Evolutionary conservation across 164 flowering plant species (phyloP), one percentile per base, ranked within the genome.

Genomic region (Nelumbo lutea): DNA sequence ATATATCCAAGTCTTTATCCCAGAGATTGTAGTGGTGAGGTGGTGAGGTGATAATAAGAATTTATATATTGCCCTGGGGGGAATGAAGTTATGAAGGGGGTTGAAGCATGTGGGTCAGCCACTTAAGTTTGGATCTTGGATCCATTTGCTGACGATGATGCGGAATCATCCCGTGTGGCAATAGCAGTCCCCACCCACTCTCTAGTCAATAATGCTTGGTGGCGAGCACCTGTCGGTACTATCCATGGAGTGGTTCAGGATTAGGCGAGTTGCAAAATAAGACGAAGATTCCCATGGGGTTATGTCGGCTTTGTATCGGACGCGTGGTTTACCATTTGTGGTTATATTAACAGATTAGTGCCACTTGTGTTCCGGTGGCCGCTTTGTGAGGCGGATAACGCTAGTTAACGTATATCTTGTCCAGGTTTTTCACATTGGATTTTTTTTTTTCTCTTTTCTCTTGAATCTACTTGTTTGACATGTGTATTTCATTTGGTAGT

Each of bases 61-160:
- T 6, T 7, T 40, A 57, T 6, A 15, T 51, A 5, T 57, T 4
- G 59, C 3, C 1, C 6, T 57, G 59, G 39, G 40, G 59, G 40
- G 40, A 15, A 2, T 15, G 59, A 15, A 15, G 38, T 14, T 1
- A 38, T 14, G 59, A 56, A 8, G 27, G 45, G 62, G 61, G 46
- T 41, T 38, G 47, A 11, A 42, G 48, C 51, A n/a, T 42, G 62
- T 68, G 56, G 55, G 70, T 67, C 44, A 67, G 52, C n/a, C 41
- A 57, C 40, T 39, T 57, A 55, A n/a, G 59, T 51, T 13, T 51
- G 6, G 9, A 51, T 51, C 59, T 27, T 27, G 27, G 27, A 27
- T 27, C 27, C 27, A 27, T 27, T 27, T 27, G 27, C 27, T 27
- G 27, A 27, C 27, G 27, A 27, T 0, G 27, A 27, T 27, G 27